Evolutionary conservation across 257 asterid species (phyloP), one percentile per base, ranked within the genome.

Genomic region (Verbascum thapsus): DNA sequence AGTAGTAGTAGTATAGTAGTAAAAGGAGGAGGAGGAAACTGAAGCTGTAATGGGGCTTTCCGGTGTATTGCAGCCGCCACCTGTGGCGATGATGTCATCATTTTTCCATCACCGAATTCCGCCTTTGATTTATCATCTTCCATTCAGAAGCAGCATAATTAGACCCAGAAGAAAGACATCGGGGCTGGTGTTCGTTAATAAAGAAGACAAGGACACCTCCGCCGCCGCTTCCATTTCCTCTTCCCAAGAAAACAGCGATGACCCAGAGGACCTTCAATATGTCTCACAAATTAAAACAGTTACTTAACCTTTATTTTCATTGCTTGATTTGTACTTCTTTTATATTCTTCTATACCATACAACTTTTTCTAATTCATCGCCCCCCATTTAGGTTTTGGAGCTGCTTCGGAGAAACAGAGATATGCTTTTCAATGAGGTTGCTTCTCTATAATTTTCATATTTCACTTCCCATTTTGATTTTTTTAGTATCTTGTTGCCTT

Each of bases 341-440:
- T 64, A 5, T 18, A 15, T 49, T 61, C 67, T 26, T 41, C 32
- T n/a, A 26, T 26, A 26, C 32, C 2, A 26, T 48, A 10, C 3
- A 32, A 7, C 10, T 50, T 62, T 13, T 32, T 26, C 35, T 50
- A 2, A 26, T 5, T 26, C 32, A 26, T 5, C 5, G 3, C 32
- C 53, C 43, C 32, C 30, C 50, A 1, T 78, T 66, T 68, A 92
- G 97, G 91, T 82, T 53, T 76, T 92, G 94, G 91, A 83, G 74
- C 96, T 78, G 65, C 94, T 92, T 7, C 83, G 34, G 87, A 76
- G 78, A 45, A 92, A 89, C 81, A 79, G 99, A 70, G 99, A 92
- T 66, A 92, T 92, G 97, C 66, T 78, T 22, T 92, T 92, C 74
- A 77, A 88, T 19, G 99, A 92, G 96, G 97, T 90, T 32, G n/a